These are phyloP conservation scores for Candida krabiensis DNA, from an alignment of 805 yeast species.

Conservation along the genomic window DNA sequence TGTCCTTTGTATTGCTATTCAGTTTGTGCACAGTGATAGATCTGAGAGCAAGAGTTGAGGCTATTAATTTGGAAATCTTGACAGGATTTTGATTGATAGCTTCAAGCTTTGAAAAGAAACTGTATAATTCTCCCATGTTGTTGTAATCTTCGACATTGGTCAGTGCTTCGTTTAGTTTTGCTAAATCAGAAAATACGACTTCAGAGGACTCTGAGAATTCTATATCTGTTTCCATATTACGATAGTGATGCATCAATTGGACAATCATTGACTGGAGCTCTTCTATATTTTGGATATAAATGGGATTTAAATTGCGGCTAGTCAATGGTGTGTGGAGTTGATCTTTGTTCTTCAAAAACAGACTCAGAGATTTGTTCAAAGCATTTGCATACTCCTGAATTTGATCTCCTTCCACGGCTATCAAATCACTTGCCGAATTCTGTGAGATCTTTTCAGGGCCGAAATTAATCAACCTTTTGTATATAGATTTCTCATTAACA, in stretches of 20 bases:
- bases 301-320: slow-evolving; percentile 1
- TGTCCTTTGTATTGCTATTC: neutral
- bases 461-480: neutral
- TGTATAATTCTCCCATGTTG: slow-evolving; percentile 6
- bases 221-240: slow-evolving; percentile 13
- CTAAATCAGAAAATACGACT: slow-evolving; percentile 14
- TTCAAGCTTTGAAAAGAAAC: slow-evolving; percentile 9
- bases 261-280: slow-evolving; percentile 37
- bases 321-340: slow-evolving; percentile 4
- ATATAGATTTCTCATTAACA: neutral
- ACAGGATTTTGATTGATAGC: slow-evolving; percentile 6
- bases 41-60: slow-evolving; percentile 13
- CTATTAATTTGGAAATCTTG: slow-evolving; percentile 6
- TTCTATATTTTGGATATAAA: slow-evolving; percentile 17
- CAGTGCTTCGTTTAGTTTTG: neutral
- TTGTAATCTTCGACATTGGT: slow-evolving; percentile 1
- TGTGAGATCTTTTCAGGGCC: neutral
- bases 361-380: slow-evolving; percentile 17
- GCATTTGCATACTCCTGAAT: slow-evolving; percentile 29
- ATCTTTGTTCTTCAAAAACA: slow-evolving; percentile 5
- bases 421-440: neutral
- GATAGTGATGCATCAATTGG: slow-evolving; percentile 30
- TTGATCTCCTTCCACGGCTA: slow-evolving; percentile 12
- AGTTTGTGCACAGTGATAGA: slow-evolving; percentile 5
- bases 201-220: slow-evolving; percentile 11